phyloP scores from a whole-genome alignment of 169 alveolate species.

The Amoebophrya sp. region DNA sequence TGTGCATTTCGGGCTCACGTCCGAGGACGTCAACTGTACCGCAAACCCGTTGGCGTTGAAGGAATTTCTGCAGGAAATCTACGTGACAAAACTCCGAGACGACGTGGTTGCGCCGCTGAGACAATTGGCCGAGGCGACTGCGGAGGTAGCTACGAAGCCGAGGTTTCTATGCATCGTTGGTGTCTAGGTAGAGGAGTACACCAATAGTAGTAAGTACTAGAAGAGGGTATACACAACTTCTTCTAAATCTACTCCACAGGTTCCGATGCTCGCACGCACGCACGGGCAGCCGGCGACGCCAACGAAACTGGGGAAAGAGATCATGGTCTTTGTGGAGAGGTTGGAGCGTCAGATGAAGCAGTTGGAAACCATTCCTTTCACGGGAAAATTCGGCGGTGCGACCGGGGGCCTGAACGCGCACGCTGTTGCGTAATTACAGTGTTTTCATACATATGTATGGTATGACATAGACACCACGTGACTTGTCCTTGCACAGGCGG shows the following conservation, averaged over 20 bases:
- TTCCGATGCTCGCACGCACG: conserved; percentile 52
- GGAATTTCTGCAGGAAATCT: not conserved
- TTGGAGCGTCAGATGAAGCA: conserved; percentile 31
- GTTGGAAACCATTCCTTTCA: conserved; percentile 54
- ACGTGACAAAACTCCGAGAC: not conserved
- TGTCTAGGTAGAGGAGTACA: too few species aligned
- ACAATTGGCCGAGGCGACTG: not conserved
- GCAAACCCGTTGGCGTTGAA: conserved; percentile 15
- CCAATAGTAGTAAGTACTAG: too few species aligned
- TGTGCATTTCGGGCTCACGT: conserved; percentile 29
- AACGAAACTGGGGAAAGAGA: conserved; percentile 89
- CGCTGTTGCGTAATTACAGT: conserved; percentile 65
- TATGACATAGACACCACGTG: too few species aligned
- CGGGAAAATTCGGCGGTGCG: conserved; percentile 88
- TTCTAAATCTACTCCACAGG: too few species aligned
- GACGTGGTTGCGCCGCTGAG: not conserved
- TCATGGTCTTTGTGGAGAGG: conserved; percentile 68
- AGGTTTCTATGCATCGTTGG: too few species aligned
- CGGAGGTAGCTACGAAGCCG: too few species aligned
- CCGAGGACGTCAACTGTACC: conserved; percentile 30
- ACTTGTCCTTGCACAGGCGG: too few species aligned
- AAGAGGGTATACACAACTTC: too few species aligned
- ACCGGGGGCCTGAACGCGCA: conserved; percentile 89
- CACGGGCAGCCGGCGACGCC: conserved; percentile 95
- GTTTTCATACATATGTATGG: too few species aligned